These are phyloP conservation scores for Cyphellophora europaea DNA, from an alignment of 2,329 filamentous ascomycete species.

Conservation along the genomic window DNA sequence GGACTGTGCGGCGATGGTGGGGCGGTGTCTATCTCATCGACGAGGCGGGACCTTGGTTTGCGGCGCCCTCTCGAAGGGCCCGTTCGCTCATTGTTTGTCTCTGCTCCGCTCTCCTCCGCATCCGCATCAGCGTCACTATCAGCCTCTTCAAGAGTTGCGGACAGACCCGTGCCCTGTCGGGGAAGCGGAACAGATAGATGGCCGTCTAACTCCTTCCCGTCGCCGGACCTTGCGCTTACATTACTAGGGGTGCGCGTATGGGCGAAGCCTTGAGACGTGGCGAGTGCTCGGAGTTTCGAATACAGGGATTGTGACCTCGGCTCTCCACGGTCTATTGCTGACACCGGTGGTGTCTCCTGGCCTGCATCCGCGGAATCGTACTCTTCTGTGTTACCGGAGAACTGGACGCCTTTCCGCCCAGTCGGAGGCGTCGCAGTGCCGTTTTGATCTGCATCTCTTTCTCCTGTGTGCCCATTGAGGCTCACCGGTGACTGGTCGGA, in stretches of 20 bases:
- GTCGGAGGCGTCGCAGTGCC: slow-evolving; percentile 8
- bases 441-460: slow-evolving; percentile 1
- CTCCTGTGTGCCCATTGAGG: not conserved
- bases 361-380: slow-evolving; percentile 36
- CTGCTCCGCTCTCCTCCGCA: slow-evolving; percentile 78
- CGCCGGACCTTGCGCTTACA: slow-evolving; percentile 23
- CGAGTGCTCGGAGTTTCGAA: slow-evolving; percentile 67
- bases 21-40: slow-evolving; percentile 49
- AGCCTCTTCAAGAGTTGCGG: slow-evolving; percentile 42
- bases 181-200: slow-evolving; percentile 36
- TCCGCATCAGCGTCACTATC: slow-evolving; percentile 67
- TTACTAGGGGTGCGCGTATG: slow-evolving; percentile 41
- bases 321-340: slow-evolving; percentile 46
- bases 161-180: slow-evolving; percentile 38
- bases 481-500: not conserved
- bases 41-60: slow-evolving; percentile 52
- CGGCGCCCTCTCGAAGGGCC: slow-evolving; percentile 54
- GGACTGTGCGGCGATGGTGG: slow-evolving; percentile 56
- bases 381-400: slow-evolving; percentile 50
- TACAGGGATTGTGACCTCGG: slow-evolving; percentile 58
- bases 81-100: slow-evolving; percentile 44
- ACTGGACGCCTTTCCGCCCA: slow-evolving; percentile 57
- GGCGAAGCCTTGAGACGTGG: slow-evolving; percentile 43
- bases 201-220: slow-evolving; percentile 28
- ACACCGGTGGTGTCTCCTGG: slow-evolving; percentile 52